These are phyloP conservation scores for Eucalyptus dawsonii DNA, from an alignment of 345 rosid genomes.

Conservation along the genomic window DNA sequence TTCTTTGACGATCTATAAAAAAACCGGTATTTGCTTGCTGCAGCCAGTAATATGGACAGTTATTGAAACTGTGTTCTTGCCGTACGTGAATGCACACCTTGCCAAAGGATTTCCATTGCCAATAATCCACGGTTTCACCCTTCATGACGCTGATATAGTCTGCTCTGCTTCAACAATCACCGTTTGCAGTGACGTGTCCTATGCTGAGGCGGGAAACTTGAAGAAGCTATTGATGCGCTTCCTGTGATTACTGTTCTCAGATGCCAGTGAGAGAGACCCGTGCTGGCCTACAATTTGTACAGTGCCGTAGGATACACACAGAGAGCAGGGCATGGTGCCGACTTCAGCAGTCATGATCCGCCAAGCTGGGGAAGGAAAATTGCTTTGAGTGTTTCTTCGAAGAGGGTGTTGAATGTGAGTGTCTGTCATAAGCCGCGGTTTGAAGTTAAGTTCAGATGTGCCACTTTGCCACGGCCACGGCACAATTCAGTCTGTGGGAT, in stretches of 20 bases:
- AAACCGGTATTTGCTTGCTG: not conserved
- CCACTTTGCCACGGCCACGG: not conserved
- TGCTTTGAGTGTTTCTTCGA: not conserved
- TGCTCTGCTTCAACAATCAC: conserved; percentile 44
- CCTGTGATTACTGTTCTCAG: not conserved
- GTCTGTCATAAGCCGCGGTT: not conserved
- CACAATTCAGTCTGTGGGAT: not conserved
- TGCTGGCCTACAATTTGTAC: not conserved
- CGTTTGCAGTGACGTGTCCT: conserved; percentile 55
- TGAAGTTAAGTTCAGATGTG: not conserved
- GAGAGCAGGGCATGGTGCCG: not conserved
- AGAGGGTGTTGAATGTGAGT: not conserved
- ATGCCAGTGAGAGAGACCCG: not conserved
- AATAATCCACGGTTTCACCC: conserved; percentile 77
- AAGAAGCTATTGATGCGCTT: not conserved
- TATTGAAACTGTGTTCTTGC: conserved; percentile 75
- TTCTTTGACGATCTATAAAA: not conserved
- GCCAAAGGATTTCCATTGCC: conserved; percentile 80
- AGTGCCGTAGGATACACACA: not conserved
- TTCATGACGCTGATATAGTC: conserved; percentile 45
- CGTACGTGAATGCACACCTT: conserved; percentile 62
- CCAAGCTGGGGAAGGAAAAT: not conserved
- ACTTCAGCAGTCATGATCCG: not conserved
- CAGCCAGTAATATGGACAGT: conserved; percentile 94
- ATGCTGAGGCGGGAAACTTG: conserved; percentile 12